phyloP scores from a whole-genome alignment of 2,329 filamentous ascomycete species.

The Colletotrichum chlorophyti region DNA sequence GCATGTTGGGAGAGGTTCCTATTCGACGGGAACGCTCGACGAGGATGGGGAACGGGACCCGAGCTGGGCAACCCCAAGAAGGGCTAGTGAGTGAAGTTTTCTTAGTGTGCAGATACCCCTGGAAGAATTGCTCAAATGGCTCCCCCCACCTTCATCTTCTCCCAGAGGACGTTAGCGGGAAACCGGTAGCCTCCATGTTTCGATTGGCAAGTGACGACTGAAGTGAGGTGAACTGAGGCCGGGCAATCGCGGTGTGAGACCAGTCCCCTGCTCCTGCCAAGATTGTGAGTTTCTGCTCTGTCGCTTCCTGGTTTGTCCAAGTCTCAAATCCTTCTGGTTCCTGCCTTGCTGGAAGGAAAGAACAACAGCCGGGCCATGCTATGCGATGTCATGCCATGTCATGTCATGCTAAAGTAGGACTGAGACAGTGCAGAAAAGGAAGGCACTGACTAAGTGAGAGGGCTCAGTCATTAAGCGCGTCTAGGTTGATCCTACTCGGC shows the following conservation, averaged over 20 bases:
- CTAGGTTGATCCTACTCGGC: slow-evolving; percentile 4
- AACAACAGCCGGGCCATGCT: too few species aligned
- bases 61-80: background rate
- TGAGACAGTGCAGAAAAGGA: too few species aligned
- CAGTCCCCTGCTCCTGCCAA: too few species aligned
- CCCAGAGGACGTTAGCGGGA: slow-evolving; percentile 16
- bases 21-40: slow-evolving; percentile 10
- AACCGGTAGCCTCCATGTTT: background rate
- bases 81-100: slow-evolving; percentile 12
- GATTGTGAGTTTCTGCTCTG: too few species aligned
- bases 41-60: background rate
- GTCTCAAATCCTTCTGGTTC: too few species aligned
- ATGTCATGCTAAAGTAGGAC: too few species aligned
- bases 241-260: too few species aligned
- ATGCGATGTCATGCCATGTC: too few species aligned
- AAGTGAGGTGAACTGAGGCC: background rate
- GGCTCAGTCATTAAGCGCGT: too few species aligned
- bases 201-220: slow-evolving; percentile 6
- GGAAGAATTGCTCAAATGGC: slow-evolving; percentile 1
- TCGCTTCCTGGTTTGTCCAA: too few species aligned
- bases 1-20: slow-evolving; percentile 13
- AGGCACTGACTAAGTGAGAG: too few species aligned
- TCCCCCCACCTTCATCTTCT: slow-evolving; percentile 2
- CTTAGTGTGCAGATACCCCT: background rate
- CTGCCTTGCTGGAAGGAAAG: too few species aligned